Conservation (phyloP, 2,329 filamentous ascomycete species). For the Neoascochyta sp. region DNA sequence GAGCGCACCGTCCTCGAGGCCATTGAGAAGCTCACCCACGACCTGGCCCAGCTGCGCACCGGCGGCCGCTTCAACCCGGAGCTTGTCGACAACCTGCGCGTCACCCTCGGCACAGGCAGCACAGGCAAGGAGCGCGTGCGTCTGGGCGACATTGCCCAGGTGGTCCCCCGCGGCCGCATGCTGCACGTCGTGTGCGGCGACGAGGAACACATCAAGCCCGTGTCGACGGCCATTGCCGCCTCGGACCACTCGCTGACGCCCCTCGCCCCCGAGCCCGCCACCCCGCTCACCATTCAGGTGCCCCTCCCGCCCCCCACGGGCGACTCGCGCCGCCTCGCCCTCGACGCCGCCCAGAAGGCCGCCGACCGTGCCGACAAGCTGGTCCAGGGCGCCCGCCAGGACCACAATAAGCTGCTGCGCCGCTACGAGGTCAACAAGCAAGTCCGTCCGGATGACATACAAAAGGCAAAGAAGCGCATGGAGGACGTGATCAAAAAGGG, state of each 20-base stretch:
- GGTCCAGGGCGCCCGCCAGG: constrained; percentile 44
- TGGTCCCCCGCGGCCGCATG: constrained; percentile 61
- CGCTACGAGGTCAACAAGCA: constrained; percentile 42
- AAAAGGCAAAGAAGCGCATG: constrained; percentile 49
- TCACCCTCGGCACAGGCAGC: constrained; percentile 51
- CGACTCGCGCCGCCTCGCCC: constrained; percentile 47
- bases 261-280: constrained; percentile 48
- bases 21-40: constrained; percentile 56
- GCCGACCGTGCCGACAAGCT: constrained; percentile 42
- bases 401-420: constrained; percentile 49
- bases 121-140: constrained; percentile 50
- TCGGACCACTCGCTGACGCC: constrained; percentile 51
- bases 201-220: constrained; percentile 55
- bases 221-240: constrained; percentile 52
- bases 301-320: constrained; percentile 57
- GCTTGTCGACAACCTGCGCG: constrained; percentile 57
- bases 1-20: constrained; percentile 54
- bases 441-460: constrained; percentile 48
- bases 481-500: constrained; percentile 51
- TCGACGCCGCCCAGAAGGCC: constrained; percentile 41
- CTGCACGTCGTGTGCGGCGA: constrained; percentile 63
- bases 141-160: constrained; percentile 62
- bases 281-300: constrained; percentile 51
- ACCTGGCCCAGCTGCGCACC: constrained; percentile 59
- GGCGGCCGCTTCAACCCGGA: constrained; percentile 62